A percentile compares a stretch with the other conserved stretches of the same genome.
These are phyloP conservation scores for Eucalyptus lansdowneana DNA, from an alignment of 345 rosid genomes.

Conservation along the genomic window DNA sequence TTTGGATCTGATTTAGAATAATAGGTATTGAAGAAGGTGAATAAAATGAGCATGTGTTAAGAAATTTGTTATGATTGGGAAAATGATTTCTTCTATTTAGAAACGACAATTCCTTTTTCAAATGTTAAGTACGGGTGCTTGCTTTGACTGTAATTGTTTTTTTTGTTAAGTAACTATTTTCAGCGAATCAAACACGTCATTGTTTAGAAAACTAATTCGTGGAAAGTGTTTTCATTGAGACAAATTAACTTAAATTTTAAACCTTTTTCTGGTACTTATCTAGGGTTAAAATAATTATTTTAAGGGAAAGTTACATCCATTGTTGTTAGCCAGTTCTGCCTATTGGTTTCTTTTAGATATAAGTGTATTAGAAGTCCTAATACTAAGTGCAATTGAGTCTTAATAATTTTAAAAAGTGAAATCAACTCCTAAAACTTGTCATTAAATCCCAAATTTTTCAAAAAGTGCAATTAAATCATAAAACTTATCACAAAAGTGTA, in stretches of 20 bases:
- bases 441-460: too few species aligned
- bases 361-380: too few species aligned
- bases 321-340: not conserved
- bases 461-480: too few species aligned
- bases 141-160: not conserved
- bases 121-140: not conserved
- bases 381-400: too few species aligned
- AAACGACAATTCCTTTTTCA: not conserved
- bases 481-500: fast-evolving
- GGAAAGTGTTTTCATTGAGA: too few species aligned
- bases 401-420: too few species aligned
- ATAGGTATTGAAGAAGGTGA: not conserved
- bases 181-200: too few species aligned
- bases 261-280: not conserved
- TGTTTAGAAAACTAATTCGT: too few species aligned
- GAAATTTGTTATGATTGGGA: not conserved
- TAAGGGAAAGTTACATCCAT: not conserved
- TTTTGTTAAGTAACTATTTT: too few species aligned
- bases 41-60: not conserved
- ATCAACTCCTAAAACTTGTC: too few species aligned
- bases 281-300: not conserved
- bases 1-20: not conserved
- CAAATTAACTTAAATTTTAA: not conserved
- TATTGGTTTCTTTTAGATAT: not conserved
- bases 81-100: not conserved